Percentiles rank a stretch among this genome's conserved stretches.
phyloP scores from a whole-genome alignment of 2,329 filamentous ascomycete genomes.

The Gyromitra esculenta region DNA sequence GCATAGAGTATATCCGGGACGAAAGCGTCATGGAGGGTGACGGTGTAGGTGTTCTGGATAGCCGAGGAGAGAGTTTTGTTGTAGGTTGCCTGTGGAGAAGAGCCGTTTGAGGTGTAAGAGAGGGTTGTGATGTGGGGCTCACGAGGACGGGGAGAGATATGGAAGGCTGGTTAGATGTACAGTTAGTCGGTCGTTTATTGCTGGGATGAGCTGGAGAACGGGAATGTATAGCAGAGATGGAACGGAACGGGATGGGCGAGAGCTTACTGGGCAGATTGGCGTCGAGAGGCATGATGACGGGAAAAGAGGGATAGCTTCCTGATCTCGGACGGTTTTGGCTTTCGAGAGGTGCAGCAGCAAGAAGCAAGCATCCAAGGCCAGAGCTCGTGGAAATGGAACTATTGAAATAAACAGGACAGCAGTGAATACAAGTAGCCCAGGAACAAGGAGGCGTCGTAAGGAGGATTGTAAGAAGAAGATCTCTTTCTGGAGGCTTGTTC shows the following conservation, averaged over 20 bases:
- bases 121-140: constrained; percentile 62
- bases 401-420: neutral
- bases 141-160: constrained; percentile 59
- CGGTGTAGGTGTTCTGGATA: constrained; percentile 85
- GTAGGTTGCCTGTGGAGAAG: constrained; percentile 82
- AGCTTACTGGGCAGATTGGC: constrained; percentile 81
- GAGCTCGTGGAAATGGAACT: neutral
- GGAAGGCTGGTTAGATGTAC: constrained; percentile 52
- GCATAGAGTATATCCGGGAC: constrained; percentile 84
- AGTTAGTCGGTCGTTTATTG: neutral
- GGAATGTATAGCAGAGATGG: constrained; percentile 66
- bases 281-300: constrained; percentile 75
- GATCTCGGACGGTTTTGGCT: neutral
- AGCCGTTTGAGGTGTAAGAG: constrained; percentile 75
- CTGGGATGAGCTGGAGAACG: neutral
- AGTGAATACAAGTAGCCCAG: constrained; percentile 10
- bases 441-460: neutral
- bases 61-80: constrained; percentile 76
- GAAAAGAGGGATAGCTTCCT: neutral
- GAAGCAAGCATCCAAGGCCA: constrained; percentile 23
- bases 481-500: constrained; percentile 1
- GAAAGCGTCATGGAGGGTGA: constrained; percentile 83
- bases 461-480: neutral
- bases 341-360: constrained; percentile 14
- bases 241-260: constrained; percentile 62